Conservation (phyloP, 805 yeast species). For the Saccharomycopsis sp. region DNA sequence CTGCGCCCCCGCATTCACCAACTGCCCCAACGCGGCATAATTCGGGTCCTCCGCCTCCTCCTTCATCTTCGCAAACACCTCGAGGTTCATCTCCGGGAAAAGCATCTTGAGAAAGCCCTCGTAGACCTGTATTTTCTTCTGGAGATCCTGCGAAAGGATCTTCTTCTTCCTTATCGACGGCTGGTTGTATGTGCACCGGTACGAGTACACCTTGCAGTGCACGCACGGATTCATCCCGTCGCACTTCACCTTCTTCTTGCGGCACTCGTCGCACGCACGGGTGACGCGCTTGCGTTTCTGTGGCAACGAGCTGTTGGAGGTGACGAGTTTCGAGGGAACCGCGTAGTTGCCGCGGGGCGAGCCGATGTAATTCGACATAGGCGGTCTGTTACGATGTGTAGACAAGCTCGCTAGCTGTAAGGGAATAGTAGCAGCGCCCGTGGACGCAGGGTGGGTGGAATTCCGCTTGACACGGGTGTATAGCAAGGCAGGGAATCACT, state of each 20-base stretch:
- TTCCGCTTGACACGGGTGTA: too few relatives aligned
- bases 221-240: constrained; percentile 75
- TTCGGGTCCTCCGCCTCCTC: not conserved
- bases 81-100: constrained; percentile 36
- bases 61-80: not conserved
- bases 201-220: constrained; percentile 81
- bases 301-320: not conserved
- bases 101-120: constrained; percentile 31
- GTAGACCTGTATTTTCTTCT: constrained; percentile 24
- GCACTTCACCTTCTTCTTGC: constrained; percentile 72
- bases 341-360: not conserved
- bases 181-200: constrained; percentile 78
- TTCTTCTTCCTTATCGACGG: constrained; percentile 52
- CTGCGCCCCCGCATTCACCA: too few relatives aligned
- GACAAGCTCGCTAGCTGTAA: too few relatives aligned
- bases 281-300: constrained; percentile 59
- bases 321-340: not conserved
- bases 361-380: not conserved
- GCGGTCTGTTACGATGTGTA: not conserved
- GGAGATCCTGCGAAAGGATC: constrained; percentile 18
- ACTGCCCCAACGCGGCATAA: too few relatives aligned
- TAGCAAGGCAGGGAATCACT: too few relatives aligned
- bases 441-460: too few relatives aligned
- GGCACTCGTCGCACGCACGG: constrained; percentile 70
- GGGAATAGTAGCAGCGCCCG: too few relatives aligned